These are phyloP conservation scores for Beauveria sp. DNA, from an alignment of 2,329 filamentous ascomycete genomes.

Conservation along the genomic window DNA sequence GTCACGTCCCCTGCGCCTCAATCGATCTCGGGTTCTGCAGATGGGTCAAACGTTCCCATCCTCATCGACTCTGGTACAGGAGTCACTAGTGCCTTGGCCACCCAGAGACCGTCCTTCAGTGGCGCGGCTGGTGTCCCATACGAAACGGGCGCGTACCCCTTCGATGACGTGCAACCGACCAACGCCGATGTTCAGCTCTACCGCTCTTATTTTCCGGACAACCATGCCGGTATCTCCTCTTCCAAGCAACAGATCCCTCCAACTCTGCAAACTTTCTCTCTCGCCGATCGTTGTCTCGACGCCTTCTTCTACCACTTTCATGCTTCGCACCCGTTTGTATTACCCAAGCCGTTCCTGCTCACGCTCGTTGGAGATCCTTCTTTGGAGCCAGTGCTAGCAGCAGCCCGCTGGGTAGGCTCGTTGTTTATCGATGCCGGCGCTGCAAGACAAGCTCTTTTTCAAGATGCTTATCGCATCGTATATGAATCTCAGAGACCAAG, in stretches of 20 bases:
- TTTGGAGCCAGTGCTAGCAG: constrained; percentile 42
- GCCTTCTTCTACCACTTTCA: constrained; percentile 53
- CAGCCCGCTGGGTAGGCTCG: constrained; percentile 50
- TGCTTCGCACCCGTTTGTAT: constrained; percentile 48
- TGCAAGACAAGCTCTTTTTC: constrained; percentile 42
- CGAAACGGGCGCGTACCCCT: constrained; percentile 4
- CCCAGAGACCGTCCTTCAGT: constrained; percentile 11
- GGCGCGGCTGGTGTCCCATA: constrained; percentile 19
- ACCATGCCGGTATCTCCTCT: constrained; percentile 24
- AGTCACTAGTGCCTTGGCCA: constrained; percentile 9
- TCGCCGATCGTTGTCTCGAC: constrained; percentile 47
- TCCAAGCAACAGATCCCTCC: constrained; percentile 11
- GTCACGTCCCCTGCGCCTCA: constrained; percentile 31
- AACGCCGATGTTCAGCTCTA: constrained; percentile 31
- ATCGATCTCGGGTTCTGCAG: constrained; percentile 8
- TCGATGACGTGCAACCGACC: constrained; percentile 12
- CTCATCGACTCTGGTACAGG: constrained; percentile 14
- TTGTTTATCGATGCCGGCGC: constrained; percentile 44
- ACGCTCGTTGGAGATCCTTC: constrained; percentile 40
- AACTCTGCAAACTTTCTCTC: constrained; percentile 22
- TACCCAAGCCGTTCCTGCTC: constrained; percentile 45
- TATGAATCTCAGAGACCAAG: constrained; percentile 39
- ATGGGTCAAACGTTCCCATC: constrained; percentile 33
- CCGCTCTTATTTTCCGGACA: constrained; percentile 20
- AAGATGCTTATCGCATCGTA: constrained; percentile 48